Conservation (phyloP, 306 rosid genomes). For the Albizia julibrissin region DNA sequence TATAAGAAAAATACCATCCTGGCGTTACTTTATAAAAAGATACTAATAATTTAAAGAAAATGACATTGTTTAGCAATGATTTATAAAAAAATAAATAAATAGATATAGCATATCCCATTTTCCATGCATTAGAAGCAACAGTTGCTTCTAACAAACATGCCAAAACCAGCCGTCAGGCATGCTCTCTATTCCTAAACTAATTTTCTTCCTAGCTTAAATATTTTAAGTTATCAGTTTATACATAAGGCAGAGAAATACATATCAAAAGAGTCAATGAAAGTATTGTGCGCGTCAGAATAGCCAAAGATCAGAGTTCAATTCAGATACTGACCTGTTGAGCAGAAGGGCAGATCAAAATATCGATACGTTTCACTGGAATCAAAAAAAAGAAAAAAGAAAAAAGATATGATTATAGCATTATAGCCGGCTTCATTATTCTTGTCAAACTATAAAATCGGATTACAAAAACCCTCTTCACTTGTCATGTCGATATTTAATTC, state of each 20-base stretch:
- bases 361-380: conserved; percentile 86
- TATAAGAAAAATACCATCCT: not conserved
- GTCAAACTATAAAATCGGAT: not conserved
- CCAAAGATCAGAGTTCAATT: conserved; percentile 7
- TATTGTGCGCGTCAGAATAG: not conserved
- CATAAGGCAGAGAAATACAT: not conserved
- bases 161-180: not conserved
- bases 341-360: conserved; percentile 79
- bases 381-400: not conserved
- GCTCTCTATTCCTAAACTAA: not conserved
- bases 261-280: conserved; percentile 9
- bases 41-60: not conserved
- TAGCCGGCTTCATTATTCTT: not conserved
- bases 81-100: not conserved
- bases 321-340: conserved; percentile 49
- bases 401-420: not conserved
- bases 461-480: not conserved
- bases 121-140: not conserved
- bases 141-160: not conserved
- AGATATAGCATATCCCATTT: not conserved
- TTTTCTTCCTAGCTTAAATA: not conserved
- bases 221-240: not conserved
- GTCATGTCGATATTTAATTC: not conserved
- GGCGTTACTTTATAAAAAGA: not conserved
- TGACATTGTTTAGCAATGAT: not conserved